phyloP scores from a whole-genome alignment of 2,329 filamentous ascomycete species.

The Boeremia exigua region DNA sequence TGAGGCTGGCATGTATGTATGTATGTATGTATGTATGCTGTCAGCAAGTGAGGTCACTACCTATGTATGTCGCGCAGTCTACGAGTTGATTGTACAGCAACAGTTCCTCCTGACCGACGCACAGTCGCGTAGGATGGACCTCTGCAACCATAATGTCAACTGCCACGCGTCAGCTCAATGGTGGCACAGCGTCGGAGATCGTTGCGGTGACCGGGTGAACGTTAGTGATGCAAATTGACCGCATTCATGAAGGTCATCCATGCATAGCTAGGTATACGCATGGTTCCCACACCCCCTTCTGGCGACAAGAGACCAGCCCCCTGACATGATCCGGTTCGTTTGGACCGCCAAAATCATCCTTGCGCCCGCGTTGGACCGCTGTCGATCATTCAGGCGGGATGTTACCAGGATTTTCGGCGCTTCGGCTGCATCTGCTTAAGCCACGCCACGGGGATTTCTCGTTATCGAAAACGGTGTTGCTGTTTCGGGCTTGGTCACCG shows the following conservation, averaged over 20 bases:
- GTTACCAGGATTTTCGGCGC: slow-evolving; percentile 44
- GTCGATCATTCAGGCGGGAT: slow-evolving; percentile 47
- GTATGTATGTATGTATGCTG: neutral
- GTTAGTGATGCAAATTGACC: slow-evolving; percentile 23
- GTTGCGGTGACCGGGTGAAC: slow-evolving; percentile 32
- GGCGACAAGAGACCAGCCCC: slow-evolving; percentile 39
- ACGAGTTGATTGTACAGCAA: slow-evolving; percentile 17
- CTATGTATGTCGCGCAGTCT: neutral
- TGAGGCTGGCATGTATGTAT: neutral
- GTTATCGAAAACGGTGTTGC: slow-evolving; percentile 45
- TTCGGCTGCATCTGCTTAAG: slow-evolving; percentile 44
- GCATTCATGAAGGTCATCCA: slow-evolving; percentile 25
- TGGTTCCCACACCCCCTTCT: slow-evolving; percentile 28
- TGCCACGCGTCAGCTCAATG: slow-evolving; percentile 31
- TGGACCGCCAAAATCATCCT: slow-evolving; percentile 34
- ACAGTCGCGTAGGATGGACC: neutral
- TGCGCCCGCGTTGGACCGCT: slow-evolving; percentile 41
- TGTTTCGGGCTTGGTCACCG: slow-evolving; percentile 38
- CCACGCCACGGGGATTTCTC: slow-evolving; percentile 45
- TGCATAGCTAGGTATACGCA: slow-evolving; percentile 28
- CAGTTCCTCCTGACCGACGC: neutral
- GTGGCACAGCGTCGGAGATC: slow-evolving; percentile 5
- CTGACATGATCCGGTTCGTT: slow-evolving; percentile 43
- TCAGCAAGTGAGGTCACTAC: neutral
- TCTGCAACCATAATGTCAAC: neutral